A percentile compares a stretch with the other conserved stretches of the same genome.
Conservation (phyloP, 2,329 filamentous ascomycete genomes). For the Diaporthe destruens region DNA sequence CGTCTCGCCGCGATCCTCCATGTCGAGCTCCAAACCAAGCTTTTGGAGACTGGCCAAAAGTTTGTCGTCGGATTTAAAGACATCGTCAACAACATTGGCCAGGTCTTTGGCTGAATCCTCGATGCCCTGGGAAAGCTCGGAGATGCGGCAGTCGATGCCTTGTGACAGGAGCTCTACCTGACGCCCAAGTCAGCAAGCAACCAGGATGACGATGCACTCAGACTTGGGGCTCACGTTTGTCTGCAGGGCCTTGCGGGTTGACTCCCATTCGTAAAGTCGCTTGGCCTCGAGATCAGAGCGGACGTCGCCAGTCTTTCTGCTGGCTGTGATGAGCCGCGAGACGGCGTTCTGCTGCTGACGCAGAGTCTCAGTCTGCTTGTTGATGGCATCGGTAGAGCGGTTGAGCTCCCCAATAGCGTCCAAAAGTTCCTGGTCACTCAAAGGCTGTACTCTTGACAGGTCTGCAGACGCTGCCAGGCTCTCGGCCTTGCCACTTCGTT, state of each 20-base stretch:
- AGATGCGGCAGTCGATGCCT: constrained; percentile 58
- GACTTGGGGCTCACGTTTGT: constrained; percentile 53
- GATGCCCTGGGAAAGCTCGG: constrained; percentile 65
- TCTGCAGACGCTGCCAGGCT: constrained; percentile 60
- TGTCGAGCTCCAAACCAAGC: constrained; percentile 71
- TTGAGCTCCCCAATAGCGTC: constrained; percentile 74
- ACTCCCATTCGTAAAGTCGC: constrained; percentile 54
- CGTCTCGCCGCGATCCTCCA: constrained; percentile 64
- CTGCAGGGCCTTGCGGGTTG: constrained; percentile 56
- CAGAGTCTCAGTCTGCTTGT: constrained; percentile 72
- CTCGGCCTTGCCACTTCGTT: constrained; percentile 62
- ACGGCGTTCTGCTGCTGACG: constrained; percentile 73
- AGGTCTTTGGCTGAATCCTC: constrained; percentile 59
- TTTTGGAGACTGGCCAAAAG: constrained; percentile 75
- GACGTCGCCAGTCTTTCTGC: constrained; percentile 51
- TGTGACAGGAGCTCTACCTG: constrained; percentile 64
- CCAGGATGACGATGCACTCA: neutral
- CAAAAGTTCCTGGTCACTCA: constrained; percentile 71
- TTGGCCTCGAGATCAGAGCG: constrained; percentile 53
- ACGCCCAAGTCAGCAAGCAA: constrained; percentile 14
- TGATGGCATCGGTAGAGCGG: constrained; percentile 73
- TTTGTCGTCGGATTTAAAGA: constrained; percentile 73
- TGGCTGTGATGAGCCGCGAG: constrained; percentile 62
- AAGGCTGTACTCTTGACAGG: constrained; percentile 60
- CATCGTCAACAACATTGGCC: constrained; percentile 61